Percentiles rank a stretch among this genome's conserved stretches.
These are phyloP conservation scores for Paxillus rubicundulus DNA, from an alignment of 768 basidiomycete genomes.

Conservation along the genomic window DNA sequence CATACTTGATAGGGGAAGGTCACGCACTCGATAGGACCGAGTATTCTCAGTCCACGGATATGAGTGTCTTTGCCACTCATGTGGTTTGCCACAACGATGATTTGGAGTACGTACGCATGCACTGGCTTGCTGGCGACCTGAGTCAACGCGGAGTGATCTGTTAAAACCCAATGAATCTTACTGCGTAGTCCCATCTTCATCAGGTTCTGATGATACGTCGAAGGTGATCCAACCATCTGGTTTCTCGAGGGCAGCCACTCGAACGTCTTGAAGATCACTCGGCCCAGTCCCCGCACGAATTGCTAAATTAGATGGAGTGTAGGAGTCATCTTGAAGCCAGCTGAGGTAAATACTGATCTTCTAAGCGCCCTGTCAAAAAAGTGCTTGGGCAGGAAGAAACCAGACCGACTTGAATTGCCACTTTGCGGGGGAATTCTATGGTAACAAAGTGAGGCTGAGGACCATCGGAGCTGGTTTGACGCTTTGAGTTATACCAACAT, in stretches of 20 bases:
- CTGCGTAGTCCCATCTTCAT: conserved; percentile 78
- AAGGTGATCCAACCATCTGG: conserved; percentile 95
- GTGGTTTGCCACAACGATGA: conserved; percentile 89
- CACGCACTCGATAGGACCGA: conserved; percentile 78
- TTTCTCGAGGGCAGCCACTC: conserved; percentile 79
- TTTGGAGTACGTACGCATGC: conserved; percentile 84
- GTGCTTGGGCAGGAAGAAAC: not conserved
- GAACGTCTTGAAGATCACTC: conserved; percentile 90
- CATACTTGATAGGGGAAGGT: not conserved
- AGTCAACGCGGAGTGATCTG: not conserved
- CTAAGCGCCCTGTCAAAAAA: conserved; percentile 36
- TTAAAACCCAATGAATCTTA: conserved; percentile 36
- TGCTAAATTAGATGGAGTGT: conserved; percentile 89
- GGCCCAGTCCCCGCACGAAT: conserved; percentile 90
- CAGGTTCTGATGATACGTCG: conserved; percentile 76
- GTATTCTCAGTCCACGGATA: conserved; percentile 85
- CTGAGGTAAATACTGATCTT: conserved; percentile 86
- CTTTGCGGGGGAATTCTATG: conserved; percentile 86
- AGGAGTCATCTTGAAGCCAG: conserved; percentile 88
- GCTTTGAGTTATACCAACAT: conserved; percentile 1
- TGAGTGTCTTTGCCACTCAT: conserved; percentile 99
- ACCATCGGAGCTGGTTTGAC: conserved; percentile 70
- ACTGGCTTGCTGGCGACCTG: conserved; percentile 66
- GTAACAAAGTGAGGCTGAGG: conserved; percentile 97
- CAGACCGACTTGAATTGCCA: conserved; percentile 73